These are phyloP conservation scores for Zasmidium citrigriseum DNA, from an alignment of 2,329 filamentous ascomycete species.

Conservation along the genomic window DNA sequence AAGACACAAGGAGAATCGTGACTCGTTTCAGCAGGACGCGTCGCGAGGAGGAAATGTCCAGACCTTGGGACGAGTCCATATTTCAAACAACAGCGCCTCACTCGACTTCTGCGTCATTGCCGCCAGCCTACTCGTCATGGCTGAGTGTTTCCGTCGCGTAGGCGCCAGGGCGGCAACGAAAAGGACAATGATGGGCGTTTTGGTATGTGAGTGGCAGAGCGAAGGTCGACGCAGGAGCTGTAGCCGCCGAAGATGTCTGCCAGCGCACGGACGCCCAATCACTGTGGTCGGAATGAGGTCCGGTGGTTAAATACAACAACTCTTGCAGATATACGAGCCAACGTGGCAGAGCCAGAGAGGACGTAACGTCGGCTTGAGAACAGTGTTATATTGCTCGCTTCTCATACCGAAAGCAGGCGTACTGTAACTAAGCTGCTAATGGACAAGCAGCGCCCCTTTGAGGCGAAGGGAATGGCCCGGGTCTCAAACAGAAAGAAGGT, in stretches of 20 bases:
- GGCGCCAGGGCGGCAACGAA: slow-evolving; percentile 18
- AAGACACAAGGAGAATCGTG: slow-evolving; percentile 28
- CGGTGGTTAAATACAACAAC: not conserved
- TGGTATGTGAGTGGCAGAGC: slow-evolving; percentile 9
- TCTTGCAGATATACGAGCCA: not conserved
- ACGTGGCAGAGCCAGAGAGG: not conserved
- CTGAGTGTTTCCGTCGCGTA: slow-evolving; percentile 13
- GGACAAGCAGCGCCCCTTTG: not conserved
- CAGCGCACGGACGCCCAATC: not conserved
- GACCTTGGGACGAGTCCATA: not conserved
- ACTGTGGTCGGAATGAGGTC: not conserved
- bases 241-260: not conserved
- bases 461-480: not conserved
- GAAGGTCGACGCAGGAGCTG: not conserved
- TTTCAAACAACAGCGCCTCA: slow-evolving; percentile 1
- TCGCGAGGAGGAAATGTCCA: slow-evolving; percentile 9
- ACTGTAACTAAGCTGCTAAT: not conserved
- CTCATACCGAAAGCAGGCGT: not conserved
- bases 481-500: not conserved
- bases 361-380: not conserved
- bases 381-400: not conserved
- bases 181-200: slow-evolving; percentile 4
- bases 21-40: slow-evolving; percentile 5
- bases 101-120: slow-evolving; percentile 10
- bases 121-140: slow-evolving; percentile 21